Percentiles rank a stretch among this genome's conserved stretches.
Conservation (phyloP, 176 grass and related monocot genomes). For the Themeda triandra region DNA sequence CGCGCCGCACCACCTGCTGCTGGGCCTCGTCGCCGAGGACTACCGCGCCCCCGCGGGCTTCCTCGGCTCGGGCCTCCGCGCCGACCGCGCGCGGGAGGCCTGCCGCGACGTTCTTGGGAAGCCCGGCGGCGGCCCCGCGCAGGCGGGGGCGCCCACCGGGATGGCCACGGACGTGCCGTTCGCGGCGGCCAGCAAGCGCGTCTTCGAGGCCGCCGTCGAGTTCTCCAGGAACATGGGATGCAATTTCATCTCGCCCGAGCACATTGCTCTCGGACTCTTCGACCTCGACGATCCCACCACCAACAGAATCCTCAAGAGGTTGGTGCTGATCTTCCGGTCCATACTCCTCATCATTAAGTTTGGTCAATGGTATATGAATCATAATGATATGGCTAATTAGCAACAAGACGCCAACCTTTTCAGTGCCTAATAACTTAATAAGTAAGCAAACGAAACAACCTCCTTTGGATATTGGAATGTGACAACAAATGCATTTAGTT, state of each 20-base stretch:
- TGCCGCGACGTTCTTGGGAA: constrained; percentile 39
- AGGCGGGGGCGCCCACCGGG: constrained; percentile 8
- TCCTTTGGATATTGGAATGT: background rate
- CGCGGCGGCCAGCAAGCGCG: constrained; percentile 62
- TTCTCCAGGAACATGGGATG: constrained; percentile 75
- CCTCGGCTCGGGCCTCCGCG: constrained; percentile 62
- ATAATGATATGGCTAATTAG: background rate
- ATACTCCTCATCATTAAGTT: background rate
- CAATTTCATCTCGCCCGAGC: constrained; percentile 87
- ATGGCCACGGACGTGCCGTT: constrained; percentile 75
- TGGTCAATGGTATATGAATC: background rate
- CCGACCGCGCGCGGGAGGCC: constrained; percentile 74
- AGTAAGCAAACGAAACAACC: background rate
- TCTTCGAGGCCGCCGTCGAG: constrained; percentile 70
- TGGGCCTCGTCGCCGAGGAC: constrained; percentile 93
- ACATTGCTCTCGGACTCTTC: constrained; percentile 81
- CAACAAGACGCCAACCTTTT: background rate
- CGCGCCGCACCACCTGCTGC: constrained; percentile 86
- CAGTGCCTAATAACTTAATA: background rate
- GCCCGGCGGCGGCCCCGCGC: background rate
- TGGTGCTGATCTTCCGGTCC: background rate
- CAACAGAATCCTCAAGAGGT: constrained; percentile 75
- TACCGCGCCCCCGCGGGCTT: constrained; percentile 53
- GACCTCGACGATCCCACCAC: constrained; percentile 66
- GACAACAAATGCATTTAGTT: background rate